phyloP scores from a whole-genome alignment of 371 early-diverging fungal genomes.

The Entomophthora muscae region DNA sequence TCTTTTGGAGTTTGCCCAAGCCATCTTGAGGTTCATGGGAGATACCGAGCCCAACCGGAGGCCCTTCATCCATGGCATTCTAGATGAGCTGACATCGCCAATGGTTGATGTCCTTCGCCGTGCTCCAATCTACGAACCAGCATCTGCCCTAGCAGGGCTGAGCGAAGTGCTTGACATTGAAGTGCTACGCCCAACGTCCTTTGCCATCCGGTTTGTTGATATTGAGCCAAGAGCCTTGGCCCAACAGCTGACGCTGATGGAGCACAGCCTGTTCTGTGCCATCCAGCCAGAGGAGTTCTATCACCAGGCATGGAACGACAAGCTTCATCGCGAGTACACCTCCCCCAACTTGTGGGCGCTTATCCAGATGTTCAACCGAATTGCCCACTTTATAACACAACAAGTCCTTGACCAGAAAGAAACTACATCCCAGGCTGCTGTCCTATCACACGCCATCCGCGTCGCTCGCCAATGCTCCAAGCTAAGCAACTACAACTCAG shows the following conservation, averaged over 20 bases:
- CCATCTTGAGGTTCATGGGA: not conserved
- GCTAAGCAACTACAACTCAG: slow-evolving; percentile 33
- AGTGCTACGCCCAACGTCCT: not conserved
- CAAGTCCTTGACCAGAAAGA: slow-evolving; percentile 19
- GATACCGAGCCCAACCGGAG: not conserved
- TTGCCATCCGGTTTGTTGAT: slow-evolving; percentile 11
- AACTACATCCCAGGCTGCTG: slow-evolving; percentile 21
- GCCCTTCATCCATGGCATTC: not conserved
- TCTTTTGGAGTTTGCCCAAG: slow-evolving; percentile 8
- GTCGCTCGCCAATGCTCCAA: slow-evolving; percentile 31
- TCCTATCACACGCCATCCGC: slow-evolving; percentile 26
- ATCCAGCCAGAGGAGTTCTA: slow-evolving; percentile 32
- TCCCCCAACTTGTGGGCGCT: slow-evolving; percentile 25
- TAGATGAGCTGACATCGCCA: not conserved
- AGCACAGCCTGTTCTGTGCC: slow-evolving; percentile 28
- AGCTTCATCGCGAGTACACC: slow-evolving; percentile 9
- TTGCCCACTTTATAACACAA: slow-evolving; percentile 31
- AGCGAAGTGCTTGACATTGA: not conserved
- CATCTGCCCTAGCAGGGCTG: not conserved
- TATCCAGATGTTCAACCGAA: slow-evolving; percentile 40
- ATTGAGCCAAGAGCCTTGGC: slow-evolving; percentile 25
- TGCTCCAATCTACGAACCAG: not conserved
- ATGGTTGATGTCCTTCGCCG: not conserved
- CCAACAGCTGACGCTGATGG: slow-evolving; percentile 37
- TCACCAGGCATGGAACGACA: slow-evolving; percentile 23